A percentile compares a stretch with the other conserved stretches of the same genome.
phyloP scores from a whole-genome alignment of 1,284 basidiomycete species.

The Ustilago hordei region DNA sequence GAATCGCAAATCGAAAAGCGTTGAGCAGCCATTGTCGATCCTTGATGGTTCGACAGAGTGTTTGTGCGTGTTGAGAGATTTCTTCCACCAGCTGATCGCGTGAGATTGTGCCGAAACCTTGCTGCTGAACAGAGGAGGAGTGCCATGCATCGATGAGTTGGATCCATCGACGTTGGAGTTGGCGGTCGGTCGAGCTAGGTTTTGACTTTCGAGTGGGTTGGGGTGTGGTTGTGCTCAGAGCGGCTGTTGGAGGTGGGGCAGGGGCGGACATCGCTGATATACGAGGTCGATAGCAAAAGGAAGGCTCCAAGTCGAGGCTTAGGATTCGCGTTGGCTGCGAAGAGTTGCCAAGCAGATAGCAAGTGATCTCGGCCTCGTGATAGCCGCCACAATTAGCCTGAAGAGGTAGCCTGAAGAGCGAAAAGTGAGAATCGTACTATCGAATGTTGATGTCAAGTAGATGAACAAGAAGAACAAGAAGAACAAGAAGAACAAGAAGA shows the following conservation, averaged over 20 bases:
- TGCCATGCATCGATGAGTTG: conserved; percentile 44
- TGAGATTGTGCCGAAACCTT: not conserved
- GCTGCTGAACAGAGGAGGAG: not conserved
- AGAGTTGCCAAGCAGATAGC: too few species aligned
- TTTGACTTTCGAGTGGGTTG: conserved; percentile 2
- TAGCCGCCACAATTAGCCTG: too few species aligned
- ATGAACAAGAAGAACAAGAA: too few species aligned
- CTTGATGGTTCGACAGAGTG: conserved; percentile 27
- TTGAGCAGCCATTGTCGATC: conserved; percentile 29
- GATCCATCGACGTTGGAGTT: conserved; percentile 29
- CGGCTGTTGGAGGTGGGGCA: not conserved
- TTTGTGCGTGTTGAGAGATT: conserved; percentile 35
- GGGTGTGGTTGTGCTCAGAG: conserved; percentile 10
- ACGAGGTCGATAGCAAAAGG: not conserved
- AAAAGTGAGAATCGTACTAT: too few species aligned
- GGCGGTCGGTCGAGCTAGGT: not conserved
- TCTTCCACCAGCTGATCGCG: conserved; percentile 35
- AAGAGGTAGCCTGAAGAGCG: too few species aligned
- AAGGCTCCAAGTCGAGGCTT: too few species aligned
- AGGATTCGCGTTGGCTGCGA: too few species aligned
- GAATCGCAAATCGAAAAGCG: conserved; percentile 35
- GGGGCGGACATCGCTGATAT: not conserved
- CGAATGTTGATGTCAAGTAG: too few species aligned
- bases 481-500: too few species aligned
- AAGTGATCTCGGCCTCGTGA: too few species aligned